phyloP scores from a whole-genome alignment of 2,329 filamentous ascomycete genomes.

The Calonectria pseudoreteaudii region DNA sequence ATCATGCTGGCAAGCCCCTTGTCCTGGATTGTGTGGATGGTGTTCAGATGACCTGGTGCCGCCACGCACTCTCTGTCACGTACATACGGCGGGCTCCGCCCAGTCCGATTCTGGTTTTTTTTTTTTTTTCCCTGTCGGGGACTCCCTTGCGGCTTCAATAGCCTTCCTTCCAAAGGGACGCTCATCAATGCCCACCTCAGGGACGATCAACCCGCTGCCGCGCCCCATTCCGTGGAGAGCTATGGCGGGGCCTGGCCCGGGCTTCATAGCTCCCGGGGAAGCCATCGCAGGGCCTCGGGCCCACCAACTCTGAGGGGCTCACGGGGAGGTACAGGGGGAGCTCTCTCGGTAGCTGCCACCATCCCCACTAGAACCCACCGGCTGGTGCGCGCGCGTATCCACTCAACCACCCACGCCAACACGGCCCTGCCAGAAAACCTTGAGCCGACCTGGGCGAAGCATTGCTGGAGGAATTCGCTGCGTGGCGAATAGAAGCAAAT shows the following conservation, averaged over 20 bases:
- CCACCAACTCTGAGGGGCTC: constrained; percentile 32
- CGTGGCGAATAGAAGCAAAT: constrained; percentile 24
- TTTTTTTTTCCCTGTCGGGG: neutral
- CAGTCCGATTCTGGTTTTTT: constrained; percentile 15
- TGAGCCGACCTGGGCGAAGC: constrained; percentile 10
- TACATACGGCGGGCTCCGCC: constrained; percentile 11
- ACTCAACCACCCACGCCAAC: constrained; percentile 12
- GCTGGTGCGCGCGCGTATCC: constrained; percentile 25
- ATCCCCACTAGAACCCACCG: constrained; percentile 23
- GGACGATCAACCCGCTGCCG: constrained; percentile 34
- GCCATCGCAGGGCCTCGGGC: constrained; percentile 14
- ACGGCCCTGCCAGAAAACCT: constrained; percentile 7
- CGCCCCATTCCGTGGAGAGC: constrained; percentile 39
- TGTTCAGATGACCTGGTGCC: constrained; percentile 26
- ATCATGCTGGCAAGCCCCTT: constrained; percentile 1
- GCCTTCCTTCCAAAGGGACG: constrained; percentile 14
- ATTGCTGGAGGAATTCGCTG: constrained; percentile 22
- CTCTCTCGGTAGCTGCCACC: constrained; percentile 34
- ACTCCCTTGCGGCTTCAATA: neutral
- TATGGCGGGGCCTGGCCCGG: constrained; percentile 39
- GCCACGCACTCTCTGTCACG: constrained; percentile 9
- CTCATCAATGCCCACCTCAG: constrained; percentile 27
- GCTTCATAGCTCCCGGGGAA: constrained; percentile 28
- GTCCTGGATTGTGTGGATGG: constrained; percentile 2
- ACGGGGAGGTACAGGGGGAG: constrained; percentile 40